These are phyloP conservation scores for Scleroderma bovista DNA, from an alignment of 768 basidiomycete genomes.

Conservation along the genomic window DNA sequence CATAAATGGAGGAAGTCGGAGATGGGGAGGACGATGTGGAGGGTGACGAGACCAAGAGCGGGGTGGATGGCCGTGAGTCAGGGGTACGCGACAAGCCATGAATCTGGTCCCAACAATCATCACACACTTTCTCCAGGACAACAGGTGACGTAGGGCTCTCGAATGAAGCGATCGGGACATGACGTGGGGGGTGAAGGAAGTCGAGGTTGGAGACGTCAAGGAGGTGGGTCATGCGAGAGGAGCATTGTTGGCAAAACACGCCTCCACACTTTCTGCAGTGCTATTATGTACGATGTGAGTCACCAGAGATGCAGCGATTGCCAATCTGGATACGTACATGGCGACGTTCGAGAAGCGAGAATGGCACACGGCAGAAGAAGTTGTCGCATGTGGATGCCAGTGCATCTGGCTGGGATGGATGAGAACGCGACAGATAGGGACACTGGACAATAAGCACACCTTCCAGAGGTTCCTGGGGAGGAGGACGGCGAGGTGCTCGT, in stretches of 20 bases:
- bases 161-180: conserved; percentile 52
- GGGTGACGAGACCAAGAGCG: conserved; percentile 32
- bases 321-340: conserved; percentile 47
- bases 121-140: conserved; percentile 58
- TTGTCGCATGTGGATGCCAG: conserved; percentile 64
- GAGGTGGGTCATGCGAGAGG: conserved; percentile 52
- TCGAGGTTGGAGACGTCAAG: conserved; percentile 67
- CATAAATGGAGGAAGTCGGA: conserved; percentile 31
- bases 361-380: conserved; percentile 60
- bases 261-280: conserved; percentile 86
- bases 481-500: conserved; percentile 76
- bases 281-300: conserved; percentile 33
- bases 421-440: conserved; percentile 2
- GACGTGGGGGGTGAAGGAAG: conserved; percentile 68
- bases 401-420: conserved; percentile 49
- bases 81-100: conserved; percentile 49
- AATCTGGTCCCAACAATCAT: conserved; percentile 73
- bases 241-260: conserved; percentile 64
- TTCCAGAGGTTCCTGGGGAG: conserved; percentile 72
- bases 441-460: conserved; percentile 31
- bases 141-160: conserved; percentile 60
- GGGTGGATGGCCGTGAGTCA: conserved; percentile 29
- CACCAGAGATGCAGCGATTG: background rate
- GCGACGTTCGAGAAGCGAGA: conserved; percentile 67
- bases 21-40: conserved; percentile 28